These are phyloP conservation scores for Erodium maritimum DNA, from an alignment of 345 rosid species.

Conservation along the genomic window DNA sequence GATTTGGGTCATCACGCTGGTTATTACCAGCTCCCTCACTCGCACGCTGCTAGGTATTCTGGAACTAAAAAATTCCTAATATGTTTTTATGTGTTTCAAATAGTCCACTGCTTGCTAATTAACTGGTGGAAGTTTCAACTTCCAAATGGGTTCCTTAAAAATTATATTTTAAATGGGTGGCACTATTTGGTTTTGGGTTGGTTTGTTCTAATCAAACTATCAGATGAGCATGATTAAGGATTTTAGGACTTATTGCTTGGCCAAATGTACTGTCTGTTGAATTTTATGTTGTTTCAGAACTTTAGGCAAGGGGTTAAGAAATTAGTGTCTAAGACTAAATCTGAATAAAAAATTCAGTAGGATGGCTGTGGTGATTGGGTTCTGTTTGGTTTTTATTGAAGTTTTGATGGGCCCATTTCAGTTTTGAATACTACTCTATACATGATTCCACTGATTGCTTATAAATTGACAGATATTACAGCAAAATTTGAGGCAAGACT, in stretches of 20 bases:
- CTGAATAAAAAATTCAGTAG: not conserved
- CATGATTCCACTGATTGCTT: not conserved
- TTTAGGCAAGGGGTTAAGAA: not conserved
- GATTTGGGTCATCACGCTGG: constrained; percentile 96
- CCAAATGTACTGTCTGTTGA: not conserved
- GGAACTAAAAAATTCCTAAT: not conserved
- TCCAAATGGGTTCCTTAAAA: not conserved
- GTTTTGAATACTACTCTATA: not conserved
- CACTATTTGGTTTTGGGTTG: not conserved
- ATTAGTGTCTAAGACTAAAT: not conserved
- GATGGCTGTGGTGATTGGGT: not conserved
- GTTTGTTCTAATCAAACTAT: not conserved
- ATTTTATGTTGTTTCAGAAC: not conserved
- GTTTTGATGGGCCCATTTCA: not conserved
- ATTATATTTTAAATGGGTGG: too few relatives aligned
- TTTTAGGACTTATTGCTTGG: too few relatives aligned
- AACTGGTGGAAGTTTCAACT: not conserved
- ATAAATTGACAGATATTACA: too few relatives aligned
- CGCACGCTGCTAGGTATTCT: constrained; percentile 63
- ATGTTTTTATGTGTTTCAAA: too few relatives aligned
- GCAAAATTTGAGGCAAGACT: too few relatives aligned
- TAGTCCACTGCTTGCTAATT: not conserved
- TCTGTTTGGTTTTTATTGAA: not conserved
- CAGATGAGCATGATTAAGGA: not conserved
- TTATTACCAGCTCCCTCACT: constrained; percentile 65